Conservation (phyloP, 140 eudicot genomes). For the Erigeron philadelphicus region DNA sequence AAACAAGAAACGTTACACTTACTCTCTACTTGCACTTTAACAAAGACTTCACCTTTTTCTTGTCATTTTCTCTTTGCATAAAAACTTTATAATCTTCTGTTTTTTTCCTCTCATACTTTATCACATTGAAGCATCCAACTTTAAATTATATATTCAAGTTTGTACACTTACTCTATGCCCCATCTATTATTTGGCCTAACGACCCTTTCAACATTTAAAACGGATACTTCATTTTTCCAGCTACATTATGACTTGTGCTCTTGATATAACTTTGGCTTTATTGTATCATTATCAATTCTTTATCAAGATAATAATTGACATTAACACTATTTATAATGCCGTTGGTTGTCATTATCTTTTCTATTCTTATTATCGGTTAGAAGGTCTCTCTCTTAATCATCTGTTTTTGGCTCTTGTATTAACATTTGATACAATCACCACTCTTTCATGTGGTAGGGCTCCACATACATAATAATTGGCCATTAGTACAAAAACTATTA, state of each 20-base stretch:
- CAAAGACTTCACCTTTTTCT: slow-evolving; percentile 25
- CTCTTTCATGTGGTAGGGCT: slow-evolving; percentile 12
- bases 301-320: slow-evolving; percentile 32
- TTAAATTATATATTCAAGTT: not conserved
- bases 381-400: slow-evolving; percentile 32
- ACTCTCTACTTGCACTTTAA: slow-evolving; percentile 11
- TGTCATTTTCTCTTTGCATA: slow-evolving; percentile 25
- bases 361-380: slow-evolving; percentile 20
- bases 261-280: slow-evolving; percentile 24
- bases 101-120: slow-evolving; percentile 18
- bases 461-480: not conserved
- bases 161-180: not conserved
- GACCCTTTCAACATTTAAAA: slow-evolving; percentile 27
- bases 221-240: slow-evolving; percentile 31
- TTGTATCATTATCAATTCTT: slow-evolving; percentile 9
- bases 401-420: slow-evolving; percentile 22
- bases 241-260: slow-evolving; percentile 23
- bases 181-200: slow-evolving; percentile 18
- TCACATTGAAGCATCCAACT: slow-evolving; percentile 34
- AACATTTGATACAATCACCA: slow-evolving; percentile 10
- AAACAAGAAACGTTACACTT: slow-evolving; percentile 16
- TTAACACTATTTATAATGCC: slow-evolving; percentile 25
- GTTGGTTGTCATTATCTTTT: slow-evolving; percentile 28
- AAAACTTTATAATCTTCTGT: slow-evolving; percentile 15
- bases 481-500: not conserved